Percentiles rank a stretch among this genome's conserved stretches.
Evolutionary conservation across 441 rosid species (phyloP).

Genomic region (Syzygium malaccense): DNA sequence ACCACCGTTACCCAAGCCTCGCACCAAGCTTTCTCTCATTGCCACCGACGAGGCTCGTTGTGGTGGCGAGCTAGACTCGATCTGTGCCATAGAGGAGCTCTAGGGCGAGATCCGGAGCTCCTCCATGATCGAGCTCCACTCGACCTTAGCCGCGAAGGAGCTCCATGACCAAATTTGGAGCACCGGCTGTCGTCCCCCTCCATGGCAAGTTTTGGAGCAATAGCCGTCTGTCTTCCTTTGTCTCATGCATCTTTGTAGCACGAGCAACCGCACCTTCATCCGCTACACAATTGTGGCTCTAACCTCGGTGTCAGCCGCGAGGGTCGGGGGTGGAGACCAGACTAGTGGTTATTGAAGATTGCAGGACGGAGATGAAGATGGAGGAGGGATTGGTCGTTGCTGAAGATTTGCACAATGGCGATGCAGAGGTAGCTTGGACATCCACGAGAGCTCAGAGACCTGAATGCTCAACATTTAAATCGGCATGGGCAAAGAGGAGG

Average conservation of each 20-base stretch:
- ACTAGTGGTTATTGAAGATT: background rate
- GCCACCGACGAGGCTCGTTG: background rate
- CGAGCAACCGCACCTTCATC: background rate
- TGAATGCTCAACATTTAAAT: background rate
- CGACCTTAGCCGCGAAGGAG: too few species aligned
- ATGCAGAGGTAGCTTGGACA: background rate
- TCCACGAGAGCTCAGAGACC: background rate
- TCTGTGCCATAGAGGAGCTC: background rate
- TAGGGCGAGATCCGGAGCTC: background rate
- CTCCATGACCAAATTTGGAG: background rate
- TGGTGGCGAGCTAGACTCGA: background rate
- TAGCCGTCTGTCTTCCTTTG: background rate
- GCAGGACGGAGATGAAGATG: background rate
- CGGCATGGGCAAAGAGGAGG: background rate
- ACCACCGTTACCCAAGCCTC: background rate
- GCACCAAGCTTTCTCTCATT: background rate
- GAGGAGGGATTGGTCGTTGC: background rate
- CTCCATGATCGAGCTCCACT: background rate
- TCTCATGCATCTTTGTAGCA: background rate
- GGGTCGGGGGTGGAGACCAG: background rate
- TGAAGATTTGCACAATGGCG: too few species aligned
- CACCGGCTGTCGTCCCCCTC: background rate
- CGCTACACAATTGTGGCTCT: background rate
- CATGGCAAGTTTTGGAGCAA: background rate
- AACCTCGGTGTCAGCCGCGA: rapidly evolving